These are phyloP conservation scores for Trichoderma cornu-damae DNA, from an alignment of 2,329 filamentous ascomycete species.

Conservation along the genomic window DNA sequence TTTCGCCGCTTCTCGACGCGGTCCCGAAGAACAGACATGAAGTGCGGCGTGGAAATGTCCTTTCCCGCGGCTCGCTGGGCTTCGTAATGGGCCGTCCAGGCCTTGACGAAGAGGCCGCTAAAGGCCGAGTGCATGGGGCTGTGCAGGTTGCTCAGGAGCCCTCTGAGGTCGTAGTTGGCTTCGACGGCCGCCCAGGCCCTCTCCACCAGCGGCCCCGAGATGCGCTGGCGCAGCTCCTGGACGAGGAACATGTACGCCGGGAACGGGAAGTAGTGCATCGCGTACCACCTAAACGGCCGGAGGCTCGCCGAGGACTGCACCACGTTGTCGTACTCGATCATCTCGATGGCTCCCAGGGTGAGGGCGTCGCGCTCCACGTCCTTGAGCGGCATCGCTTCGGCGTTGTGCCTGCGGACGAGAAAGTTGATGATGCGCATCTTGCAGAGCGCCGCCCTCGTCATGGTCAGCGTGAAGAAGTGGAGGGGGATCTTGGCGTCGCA, in stretches of 20 bases:
- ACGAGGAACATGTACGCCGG: conserved; percentile 58
- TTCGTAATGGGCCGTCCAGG: conserved; percentile 54
- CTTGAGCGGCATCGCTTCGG: conserved; percentile 36
- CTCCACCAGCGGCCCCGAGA: conserved; percentile 51
- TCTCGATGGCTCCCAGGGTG: conserved; percentile 51
- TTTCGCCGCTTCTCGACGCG: conserved; percentile 35
- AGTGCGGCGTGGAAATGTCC: conserved; percentile 39
- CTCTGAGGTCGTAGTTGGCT: conserved; percentile 49
- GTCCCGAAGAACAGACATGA: conserved; percentile 46
- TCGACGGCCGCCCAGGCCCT: conserved; percentile 54
- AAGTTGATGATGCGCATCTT: conserved; percentile 53
- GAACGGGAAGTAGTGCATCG: conserved; percentile 54
- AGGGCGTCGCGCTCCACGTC: conserved; percentile 47
- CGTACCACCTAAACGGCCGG: conserved; percentile 54
- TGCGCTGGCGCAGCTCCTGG: conserved; percentile 49
- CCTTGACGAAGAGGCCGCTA: conserved; percentile 54
- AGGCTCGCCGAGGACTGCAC: conserved; percentile 49
- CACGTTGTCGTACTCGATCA: conserved; percentile 56
- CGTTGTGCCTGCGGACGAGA: conserved; percentile 45
- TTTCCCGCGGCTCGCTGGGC: conserved; percentile 43
- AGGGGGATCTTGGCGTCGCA: conserved; percentile 56
- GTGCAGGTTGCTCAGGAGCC: conserved; percentile 44
- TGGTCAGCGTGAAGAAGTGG: conserved; percentile 54
- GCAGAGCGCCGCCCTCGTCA: conserved; percentile 51
- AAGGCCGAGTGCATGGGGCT: conserved; percentile 56